These are phyloP conservation scores for Penicillium canescens DNA, from an alignment of 495 filamentous ascomycete genomes.

Conservation along the genomic window DNA sequence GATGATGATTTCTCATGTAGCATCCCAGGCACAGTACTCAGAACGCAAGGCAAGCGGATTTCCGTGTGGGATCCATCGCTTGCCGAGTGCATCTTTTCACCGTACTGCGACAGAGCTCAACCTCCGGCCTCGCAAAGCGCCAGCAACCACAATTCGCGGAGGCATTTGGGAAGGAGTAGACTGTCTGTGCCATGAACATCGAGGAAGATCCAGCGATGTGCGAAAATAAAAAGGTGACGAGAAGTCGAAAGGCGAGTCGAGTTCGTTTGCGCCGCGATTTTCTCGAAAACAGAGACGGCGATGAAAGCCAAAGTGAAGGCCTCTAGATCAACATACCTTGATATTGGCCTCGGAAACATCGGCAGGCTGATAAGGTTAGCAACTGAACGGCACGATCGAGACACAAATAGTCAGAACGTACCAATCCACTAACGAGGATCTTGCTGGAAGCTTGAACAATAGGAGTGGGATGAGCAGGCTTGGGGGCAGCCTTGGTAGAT, in stretches of 20 bases:
- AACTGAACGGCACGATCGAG: background rate
- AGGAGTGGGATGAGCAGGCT: constrained; percentile 65
- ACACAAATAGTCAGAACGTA: constrained; percentile 50
- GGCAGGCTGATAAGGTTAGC: constrained; percentile 72
- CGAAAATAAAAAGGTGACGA: constrained; percentile 20
- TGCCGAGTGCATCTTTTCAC: constrained; percentile 27
- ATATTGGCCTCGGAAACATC: constrained; percentile 95
- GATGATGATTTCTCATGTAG: constrained; percentile 27
- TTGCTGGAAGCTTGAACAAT: constrained; percentile 69
- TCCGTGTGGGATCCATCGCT: constrained; percentile 12
- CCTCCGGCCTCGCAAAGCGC: constrained; percentile 43
- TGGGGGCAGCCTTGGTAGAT: constrained; percentile 61
- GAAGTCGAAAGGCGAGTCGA: constrained; percentile 34
- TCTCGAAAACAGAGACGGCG: constrained; percentile 51
- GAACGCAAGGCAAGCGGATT: constrained; percentile 25
- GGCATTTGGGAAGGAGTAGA: constrained; percentile 40
- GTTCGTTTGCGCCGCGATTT: constrained; percentile 42
- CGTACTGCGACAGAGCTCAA: constrained; percentile 49
- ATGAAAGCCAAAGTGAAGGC: constrained; percentile 56
- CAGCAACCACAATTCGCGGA: constrained; percentile 28
- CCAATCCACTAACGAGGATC: constrained; percentile 96
- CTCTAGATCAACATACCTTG: constrained; percentile 95
- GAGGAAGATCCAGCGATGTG: constrained; percentile 27
- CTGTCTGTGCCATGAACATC: constrained; percentile 32
- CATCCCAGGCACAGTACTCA: constrained; percentile 40